Evolutionary conservation across 2,329 filamentous ascomycete genomes (phyloP).

Genomic region (Neodidymelliopsis sp.): DNA sequence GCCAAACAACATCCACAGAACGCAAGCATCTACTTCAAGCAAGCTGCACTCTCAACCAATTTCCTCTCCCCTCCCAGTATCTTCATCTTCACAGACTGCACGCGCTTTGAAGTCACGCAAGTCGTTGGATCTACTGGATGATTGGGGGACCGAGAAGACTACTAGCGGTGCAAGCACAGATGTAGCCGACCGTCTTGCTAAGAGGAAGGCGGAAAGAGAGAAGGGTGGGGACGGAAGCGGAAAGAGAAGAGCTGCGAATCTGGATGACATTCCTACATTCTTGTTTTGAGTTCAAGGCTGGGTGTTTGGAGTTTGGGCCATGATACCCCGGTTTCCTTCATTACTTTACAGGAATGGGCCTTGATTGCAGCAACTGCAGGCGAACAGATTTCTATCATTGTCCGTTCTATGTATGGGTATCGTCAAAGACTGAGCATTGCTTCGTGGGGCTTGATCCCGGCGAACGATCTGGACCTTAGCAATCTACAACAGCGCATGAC

Average conservation of each 20-base stretch:
- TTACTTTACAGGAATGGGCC: too few species aligned
- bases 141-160: slow-evolving; percentile 2
- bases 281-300: slow-evolving; percentile 45
- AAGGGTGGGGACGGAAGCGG: slow-evolving; percentile 34
- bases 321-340: slow-evolving; percentile 8
- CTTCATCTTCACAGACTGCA: background rate
- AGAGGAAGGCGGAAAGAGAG: slow-evolving; percentile 39
- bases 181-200: slow-evolving; percentile 38
- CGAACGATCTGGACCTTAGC: background rate
- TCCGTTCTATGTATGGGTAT: slow-evolving; percentile 3
- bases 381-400: background rate
- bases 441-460: too few species aligned
- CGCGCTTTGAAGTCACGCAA: background rate
- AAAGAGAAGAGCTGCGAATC: slow-evolving; percentile 32
- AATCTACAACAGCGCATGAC: background rate
- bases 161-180: slow-evolving; percentile 22
- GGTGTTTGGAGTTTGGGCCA: background rate
- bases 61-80: slow-evolving; percentile 5
- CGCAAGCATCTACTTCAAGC: background rate
- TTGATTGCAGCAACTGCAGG: background rate
- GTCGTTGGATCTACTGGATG: slow-evolving; percentile 19
- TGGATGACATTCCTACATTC: slow-evolving; percentile 57
- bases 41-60: slow-evolving; percentile 1
- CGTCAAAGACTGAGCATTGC: background rate
- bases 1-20: background rate